Evolutionary conservation across 202 grass and related monocot genomes (phyloP).

Genomic region (Musa balbisiana): DNA sequence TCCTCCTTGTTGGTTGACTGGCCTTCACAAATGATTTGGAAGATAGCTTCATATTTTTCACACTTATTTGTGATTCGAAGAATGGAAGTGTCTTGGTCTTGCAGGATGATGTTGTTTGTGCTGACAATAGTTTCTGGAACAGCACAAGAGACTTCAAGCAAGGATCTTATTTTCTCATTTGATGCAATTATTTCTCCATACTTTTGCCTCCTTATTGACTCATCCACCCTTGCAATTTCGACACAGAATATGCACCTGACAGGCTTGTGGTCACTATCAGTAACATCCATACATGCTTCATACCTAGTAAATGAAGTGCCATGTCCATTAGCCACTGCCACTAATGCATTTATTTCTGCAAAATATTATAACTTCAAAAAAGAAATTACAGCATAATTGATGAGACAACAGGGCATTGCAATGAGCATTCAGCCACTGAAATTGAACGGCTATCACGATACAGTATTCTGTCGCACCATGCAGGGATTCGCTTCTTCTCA

Average conservation of each 20-base stretch:
- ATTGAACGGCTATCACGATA: slow-evolving; percentile 86
- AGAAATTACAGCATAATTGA: slow-evolving; percentile 62
- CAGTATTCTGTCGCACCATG: slow-evolving; percentile 95
- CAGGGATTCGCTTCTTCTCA: slow-evolving; percentile 94
- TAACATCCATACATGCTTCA: slow-evolving; percentile 90
- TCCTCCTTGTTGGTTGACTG: slow-evolving; percentile 50
- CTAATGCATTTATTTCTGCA: background rate
- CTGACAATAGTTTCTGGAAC: slow-evolving; percentile 82
- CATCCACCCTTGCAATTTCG: slow-evolving; percentile 76
- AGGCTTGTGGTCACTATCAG: slow-evolving; percentile 95
- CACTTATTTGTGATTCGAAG: slow-evolving; percentile 72
- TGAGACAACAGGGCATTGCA: slow-evolving; percentile 86
- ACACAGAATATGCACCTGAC: slow-evolving; percentile 88
- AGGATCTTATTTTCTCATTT: slow-evolving; percentile 49
- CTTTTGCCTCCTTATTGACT: slow-evolving; percentile 77
- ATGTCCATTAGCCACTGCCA: slow-evolving; percentile 22
- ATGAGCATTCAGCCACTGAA: slow-evolving; percentile 71
- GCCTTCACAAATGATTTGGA: slow-evolving; percentile 69
- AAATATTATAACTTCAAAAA: slow-evolving; percentile 22
- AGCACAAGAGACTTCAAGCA: slow-evolving; percentile 54
- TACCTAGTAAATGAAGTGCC: slow-evolving; percentile 50
- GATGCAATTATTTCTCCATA: slow-evolving; percentile 76
- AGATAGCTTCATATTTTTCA: slow-evolving; percentile 57
- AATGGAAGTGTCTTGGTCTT: slow-evolving; percentile 60
- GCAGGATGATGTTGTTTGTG: slow-evolving; percentile 61